phyloP scores from a whole-genome alignment of 2,329 filamentous ascomycete species.

The Pseudogymnoascus sp. region DNA sequence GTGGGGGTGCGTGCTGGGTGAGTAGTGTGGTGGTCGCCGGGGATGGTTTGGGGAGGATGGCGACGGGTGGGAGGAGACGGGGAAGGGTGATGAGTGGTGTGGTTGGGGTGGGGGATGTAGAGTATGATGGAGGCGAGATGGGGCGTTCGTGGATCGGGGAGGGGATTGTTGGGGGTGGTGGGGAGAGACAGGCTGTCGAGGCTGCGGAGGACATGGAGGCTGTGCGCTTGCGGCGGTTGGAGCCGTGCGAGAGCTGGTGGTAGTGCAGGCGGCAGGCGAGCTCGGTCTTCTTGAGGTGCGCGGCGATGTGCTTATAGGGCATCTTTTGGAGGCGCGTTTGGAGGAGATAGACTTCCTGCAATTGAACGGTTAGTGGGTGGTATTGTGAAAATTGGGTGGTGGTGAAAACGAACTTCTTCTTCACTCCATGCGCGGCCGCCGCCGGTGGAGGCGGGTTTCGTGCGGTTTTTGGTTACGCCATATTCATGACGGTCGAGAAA shows the following conservation, averaged over 20 bases:
- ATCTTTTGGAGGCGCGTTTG: constrained; percentile 81
- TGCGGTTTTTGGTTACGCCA: constrained; percentile 53
- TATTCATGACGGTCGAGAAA: constrained; percentile 50
- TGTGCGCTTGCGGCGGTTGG: constrained; percentile 69
- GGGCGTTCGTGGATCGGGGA: constrained; percentile 42
- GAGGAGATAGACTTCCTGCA: constrained; percentile 71
- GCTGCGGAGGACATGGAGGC: constrained; percentile 58
- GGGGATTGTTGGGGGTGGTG: constrained; percentile 38
- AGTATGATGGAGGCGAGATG: constrained; percentile 17
- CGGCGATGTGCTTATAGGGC: constrained; percentile 84
- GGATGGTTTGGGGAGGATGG: constrained; percentile 59
- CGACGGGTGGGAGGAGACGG: constrained; percentile 38
- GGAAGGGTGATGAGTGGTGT: constrained; percentile 30
- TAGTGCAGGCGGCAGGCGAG: constrained; percentile 81
- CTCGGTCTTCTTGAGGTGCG: constrained; percentile 80
- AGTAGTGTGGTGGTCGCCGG: constrained; percentile 32
- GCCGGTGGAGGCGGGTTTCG: constrained; percentile 59
- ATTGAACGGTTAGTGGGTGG: not conserved
- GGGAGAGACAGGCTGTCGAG: constrained; percentile 38
- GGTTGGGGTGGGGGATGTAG: constrained; percentile 25
- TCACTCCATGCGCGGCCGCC: constrained; percentile 78
- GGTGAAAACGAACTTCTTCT: constrained; percentile 57
- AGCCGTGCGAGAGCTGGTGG: constrained; percentile 76
- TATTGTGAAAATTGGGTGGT: not conserved
- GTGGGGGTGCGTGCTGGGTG: constrained; percentile 33